These are phyloP conservation scores for Blepharisma stoltei DNA, from an alignment of 73 alveolate genomes.

Conservation along the genomic window DNA sequence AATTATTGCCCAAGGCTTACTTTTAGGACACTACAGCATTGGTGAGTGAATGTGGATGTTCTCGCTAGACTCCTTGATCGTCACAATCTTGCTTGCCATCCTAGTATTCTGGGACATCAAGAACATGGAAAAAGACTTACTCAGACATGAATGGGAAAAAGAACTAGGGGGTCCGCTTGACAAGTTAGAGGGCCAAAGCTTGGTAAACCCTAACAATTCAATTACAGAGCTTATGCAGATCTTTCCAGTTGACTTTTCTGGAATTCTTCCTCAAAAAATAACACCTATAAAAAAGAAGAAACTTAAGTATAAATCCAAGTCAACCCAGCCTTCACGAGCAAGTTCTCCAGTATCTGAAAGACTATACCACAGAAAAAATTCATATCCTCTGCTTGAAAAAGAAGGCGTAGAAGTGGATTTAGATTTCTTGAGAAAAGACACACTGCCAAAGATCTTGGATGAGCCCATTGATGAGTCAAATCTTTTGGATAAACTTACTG, in stretches of 20 bases:
- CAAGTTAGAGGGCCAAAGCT: neutral
- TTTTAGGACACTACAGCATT: neutral
- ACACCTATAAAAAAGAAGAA: neutral
- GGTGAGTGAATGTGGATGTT: slow-evolving; percentile 24
- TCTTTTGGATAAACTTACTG: no score
- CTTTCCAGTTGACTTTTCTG: slow-evolving; percentile 13
- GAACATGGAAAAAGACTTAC: slow-evolving; percentile 13
- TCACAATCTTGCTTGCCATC: neutral
- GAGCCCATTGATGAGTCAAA: no score
- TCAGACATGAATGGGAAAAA: slow-evolving; percentile 4
- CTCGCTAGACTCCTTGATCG: slow-evolving; percentile 12
- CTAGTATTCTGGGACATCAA: neutral
- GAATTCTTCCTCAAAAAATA: slow-evolving; percentile 17
- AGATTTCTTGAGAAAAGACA: no score
- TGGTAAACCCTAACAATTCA: neutral
- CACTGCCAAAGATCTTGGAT: no score
- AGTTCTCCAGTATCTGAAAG: no score
- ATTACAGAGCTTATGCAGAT: slow-evolving; percentile 7
- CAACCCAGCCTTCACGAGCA: no score
- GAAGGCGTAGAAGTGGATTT: no score
- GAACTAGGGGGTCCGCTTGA: neutral
- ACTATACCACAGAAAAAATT: no score
- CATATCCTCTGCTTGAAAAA: no score
- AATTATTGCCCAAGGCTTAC: neutral
- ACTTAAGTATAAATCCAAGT: no score